Evolutionary conservation across 257 asterid genomes (phyloP).

Genomic region (Lycium barbarum): DNA sequence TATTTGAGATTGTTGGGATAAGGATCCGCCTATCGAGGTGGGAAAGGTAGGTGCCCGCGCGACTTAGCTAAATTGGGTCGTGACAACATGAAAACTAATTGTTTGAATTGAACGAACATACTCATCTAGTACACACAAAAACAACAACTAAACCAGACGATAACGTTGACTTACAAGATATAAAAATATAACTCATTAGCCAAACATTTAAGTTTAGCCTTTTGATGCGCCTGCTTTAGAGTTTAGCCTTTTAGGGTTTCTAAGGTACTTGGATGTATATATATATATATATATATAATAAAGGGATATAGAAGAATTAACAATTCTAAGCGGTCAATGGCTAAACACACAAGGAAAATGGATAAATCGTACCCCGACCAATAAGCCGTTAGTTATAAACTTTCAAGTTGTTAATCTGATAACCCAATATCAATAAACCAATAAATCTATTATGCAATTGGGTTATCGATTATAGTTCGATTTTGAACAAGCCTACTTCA

Average conservation of each 20-base stretch:
- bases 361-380: neutral
- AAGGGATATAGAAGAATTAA: neutral
- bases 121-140: neutral
- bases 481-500: too few relatives aligned
- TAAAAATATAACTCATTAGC: slow-evolving; percentile 4
- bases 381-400: neutral
- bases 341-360: neutral
- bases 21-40: too few relatives aligned
- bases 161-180: neutral
- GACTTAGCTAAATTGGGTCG: too few relatives aligned
- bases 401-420: too few relatives aligned
- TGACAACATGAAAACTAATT: too few relatives aligned
- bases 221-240: neutral
- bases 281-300: too few relatives aligned
- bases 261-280: neutral
- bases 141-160: neutral
- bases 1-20: too few relatives aligned
- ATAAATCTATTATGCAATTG: too few relatives aligned
- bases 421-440: too few relatives aligned
- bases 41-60: too few relatives aligned
- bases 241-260: neutral
- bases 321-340: neutral
- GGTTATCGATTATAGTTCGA: too few relatives aligned
- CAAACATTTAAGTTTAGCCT: neutral
- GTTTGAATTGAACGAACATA: too few relatives aligned